Conservation (phyloP, 805 yeast species). For the Barnettozyma vustinii region DNA sequence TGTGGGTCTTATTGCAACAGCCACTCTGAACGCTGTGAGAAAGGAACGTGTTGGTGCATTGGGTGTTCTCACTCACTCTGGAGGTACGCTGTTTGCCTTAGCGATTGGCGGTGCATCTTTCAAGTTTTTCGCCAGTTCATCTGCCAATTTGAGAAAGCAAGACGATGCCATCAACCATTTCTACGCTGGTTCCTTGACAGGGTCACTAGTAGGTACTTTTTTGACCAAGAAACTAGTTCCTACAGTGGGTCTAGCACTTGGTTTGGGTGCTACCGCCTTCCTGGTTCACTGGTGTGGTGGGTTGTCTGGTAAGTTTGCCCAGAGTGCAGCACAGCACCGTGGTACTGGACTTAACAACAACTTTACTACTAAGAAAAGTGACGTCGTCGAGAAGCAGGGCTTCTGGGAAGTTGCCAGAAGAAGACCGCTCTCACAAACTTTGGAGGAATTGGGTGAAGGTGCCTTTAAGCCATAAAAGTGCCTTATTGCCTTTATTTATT, state of each 20-base stretch:
- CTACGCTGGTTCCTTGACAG: conserved; percentile 42
- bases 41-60: conserved; percentile 36
- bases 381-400: conserved; percentile 38
- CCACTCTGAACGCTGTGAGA: conserved; percentile 40
- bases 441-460: conserved; percentile 58
- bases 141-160: conserved; percentile 56
- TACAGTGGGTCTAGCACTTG: conserved; percentile 41
- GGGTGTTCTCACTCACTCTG: conserved; percentile 24
- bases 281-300: conserved; percentile 48
- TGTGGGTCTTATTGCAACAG: conserved; percentile 45
- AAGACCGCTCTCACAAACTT: conserved; percentile 76
- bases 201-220: conserved; percentile 35
- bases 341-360: conserved; percentile 25
- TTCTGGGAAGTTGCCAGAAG: conserved; percentile 81
- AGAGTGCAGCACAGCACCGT: conserved; percentile 29
- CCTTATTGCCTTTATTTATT: conserved; percentile 4
- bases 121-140: conserved; percentile 35
- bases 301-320: conserved; percentile 29
- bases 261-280: conserved; percentile 41
- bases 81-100: conserved; percentile 33
- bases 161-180: conserved; percentile 60
- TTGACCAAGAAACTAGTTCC: conserved; percentile 31
- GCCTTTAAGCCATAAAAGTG: conserved; percentile 19
- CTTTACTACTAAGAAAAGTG: conserved; percentile 20
- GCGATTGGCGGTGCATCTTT: conserved; percentile 48